Percentiles rank a stretch among this genome's conserved stretches.
phyloP scores from a whole-genome alignment of 352 stramenopile genomes.

The Globisporangium takayamanum region DNA sequence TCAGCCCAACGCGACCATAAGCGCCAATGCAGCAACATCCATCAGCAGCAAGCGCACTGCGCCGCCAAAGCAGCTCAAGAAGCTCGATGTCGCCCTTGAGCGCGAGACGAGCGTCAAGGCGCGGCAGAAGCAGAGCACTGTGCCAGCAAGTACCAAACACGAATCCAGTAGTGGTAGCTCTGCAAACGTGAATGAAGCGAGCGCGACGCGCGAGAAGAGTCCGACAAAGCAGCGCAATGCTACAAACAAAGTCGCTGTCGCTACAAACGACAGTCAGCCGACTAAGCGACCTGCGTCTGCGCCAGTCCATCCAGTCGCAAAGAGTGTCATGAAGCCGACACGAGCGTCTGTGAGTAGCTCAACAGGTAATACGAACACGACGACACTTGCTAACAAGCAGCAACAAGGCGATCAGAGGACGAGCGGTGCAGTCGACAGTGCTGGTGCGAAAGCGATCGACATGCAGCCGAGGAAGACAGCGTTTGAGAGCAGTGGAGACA shows the following conservation, averaged over 20 bases:
- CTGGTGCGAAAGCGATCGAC: not conserved
- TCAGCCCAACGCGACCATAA: not conserved
- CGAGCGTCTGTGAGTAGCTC: not conserved
- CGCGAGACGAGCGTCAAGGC: constrained; percentile 14
- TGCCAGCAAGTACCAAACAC: constrained; percentile 4
- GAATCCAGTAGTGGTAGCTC: not conserved
- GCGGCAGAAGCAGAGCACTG: constrained; percentile 5
- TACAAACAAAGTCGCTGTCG: constrained; percentile 4
- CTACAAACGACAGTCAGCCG: not conserved
- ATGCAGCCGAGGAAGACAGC: constrained; percentile 3
- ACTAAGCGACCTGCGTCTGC: constrained; percentile 5
- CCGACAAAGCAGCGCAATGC: constrained; percentile 6
- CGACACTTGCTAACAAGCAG: not conserved
- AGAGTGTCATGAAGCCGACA: not conserved
- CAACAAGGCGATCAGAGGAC: not conserved
- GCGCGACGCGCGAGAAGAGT: constrained; percentile 2
- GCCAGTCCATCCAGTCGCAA: constrained; percentile 2
- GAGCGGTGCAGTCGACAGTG: not conserved
- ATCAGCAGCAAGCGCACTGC: constrained; percentile 6
- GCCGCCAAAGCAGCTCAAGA: constrained; percentile 13
- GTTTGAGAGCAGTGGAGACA: not conserved
- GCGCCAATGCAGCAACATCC: not conserved
- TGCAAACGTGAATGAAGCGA: not conserved
- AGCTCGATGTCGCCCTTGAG: constrained; percentile 25
- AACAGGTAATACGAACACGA: not conserved